phyloP scores from a whole-genome alignment of 495 filamentous ascomycete genomes.

The Choiromyces venosus region DNA sequence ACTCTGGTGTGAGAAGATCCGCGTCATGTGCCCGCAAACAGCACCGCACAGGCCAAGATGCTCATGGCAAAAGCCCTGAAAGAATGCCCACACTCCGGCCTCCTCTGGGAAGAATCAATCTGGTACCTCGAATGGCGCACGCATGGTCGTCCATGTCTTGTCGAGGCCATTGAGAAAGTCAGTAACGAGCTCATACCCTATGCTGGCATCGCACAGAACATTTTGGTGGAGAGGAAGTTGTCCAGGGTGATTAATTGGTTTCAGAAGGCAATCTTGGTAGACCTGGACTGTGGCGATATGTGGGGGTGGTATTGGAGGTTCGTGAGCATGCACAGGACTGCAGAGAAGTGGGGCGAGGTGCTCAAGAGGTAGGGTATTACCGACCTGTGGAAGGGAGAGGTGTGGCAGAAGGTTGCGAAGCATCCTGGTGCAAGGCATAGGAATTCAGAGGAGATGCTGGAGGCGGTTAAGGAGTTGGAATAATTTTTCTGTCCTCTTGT shows the following conservation, averaged over 20 bases:
- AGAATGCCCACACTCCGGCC: too few species aligned
- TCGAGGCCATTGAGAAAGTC: conserved; percentile 93
- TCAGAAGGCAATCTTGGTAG: conserved; percentile 81
- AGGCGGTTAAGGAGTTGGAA: conserved; percentile 60
- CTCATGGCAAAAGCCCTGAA: conserved; percentile 87
- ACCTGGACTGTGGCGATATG: conserved; percentile 79
- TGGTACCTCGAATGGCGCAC: too few species aligned
- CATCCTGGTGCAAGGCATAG: conserved; percentile 70
- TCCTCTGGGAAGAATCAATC: too few species aligned
- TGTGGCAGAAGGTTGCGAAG: conserved; percentile 82
- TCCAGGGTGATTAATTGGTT: conserved; percentile 95
- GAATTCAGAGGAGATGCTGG: too few species aligned
- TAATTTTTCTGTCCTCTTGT: conserved; percentile 46
- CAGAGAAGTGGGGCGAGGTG: conserved; percentile 40
- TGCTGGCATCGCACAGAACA: too few species aligned
- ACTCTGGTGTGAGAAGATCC: conserved; percentile 84
- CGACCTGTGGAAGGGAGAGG: conserved; percentile 88
- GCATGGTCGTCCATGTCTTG: conserved; percentile 77
- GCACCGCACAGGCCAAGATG: conserved; percentile 72
- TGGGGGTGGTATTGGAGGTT: conserved; percentile 99
- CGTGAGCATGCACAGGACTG: conserved; percentile 78
- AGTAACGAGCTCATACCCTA: conserved; percentile 81
- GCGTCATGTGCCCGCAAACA: conserved; percentile 84
- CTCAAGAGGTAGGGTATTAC: conserved; percentile 39
- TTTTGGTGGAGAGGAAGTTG: too few species aligned